phyloP scores from a whole-genome alignment of 306 rosid genomes.

The Inga leiocalycina region DNA sequence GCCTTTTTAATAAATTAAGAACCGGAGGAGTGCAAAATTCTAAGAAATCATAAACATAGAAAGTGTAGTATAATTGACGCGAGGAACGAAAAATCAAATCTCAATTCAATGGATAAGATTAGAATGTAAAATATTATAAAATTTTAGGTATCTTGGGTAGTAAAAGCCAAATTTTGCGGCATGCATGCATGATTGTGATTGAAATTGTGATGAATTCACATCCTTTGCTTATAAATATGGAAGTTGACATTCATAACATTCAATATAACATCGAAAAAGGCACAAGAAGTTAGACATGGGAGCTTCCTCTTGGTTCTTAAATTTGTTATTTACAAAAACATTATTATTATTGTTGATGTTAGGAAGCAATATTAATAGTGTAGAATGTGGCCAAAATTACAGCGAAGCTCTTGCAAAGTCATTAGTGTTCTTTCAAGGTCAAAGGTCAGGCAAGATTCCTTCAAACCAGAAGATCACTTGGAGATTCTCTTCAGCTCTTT shows the following conservation, averaged over 20 bases:
- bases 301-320: constrained; percentile 20
- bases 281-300: constrained; percentile 7
- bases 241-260: background rate
- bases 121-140: background rate
- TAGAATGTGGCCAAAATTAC: constrained; percentile 58
- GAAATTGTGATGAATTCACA: background rate
- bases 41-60: background rate
- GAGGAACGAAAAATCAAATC: background rate
- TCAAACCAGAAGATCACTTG: constrained; percentile 56
- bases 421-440: constrained; percentile 81
- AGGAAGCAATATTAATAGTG: constrained; percentile 16
- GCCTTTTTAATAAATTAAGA: too few relatives aligned
- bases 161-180: background rate
- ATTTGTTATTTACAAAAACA: constrained; percentile 13
- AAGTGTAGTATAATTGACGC: background rate
- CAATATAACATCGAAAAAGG: constrained; percentile 1
- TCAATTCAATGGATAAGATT: background rate
- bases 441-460: constrained; percentile 86
- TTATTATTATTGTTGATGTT: constrained; percentile 12
- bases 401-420: constrained; percentile 83
- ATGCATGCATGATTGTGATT: background rate
- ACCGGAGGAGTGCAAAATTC: background rate
- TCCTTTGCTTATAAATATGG: constrained; percentile 6
- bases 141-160: background rate
- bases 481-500: constrained; percentile 79